These are phyloP conservation scores for Cicer judaicum DNA, from an alignment of 306 rosid genomes.

Conservation along the genomic window DNA sequence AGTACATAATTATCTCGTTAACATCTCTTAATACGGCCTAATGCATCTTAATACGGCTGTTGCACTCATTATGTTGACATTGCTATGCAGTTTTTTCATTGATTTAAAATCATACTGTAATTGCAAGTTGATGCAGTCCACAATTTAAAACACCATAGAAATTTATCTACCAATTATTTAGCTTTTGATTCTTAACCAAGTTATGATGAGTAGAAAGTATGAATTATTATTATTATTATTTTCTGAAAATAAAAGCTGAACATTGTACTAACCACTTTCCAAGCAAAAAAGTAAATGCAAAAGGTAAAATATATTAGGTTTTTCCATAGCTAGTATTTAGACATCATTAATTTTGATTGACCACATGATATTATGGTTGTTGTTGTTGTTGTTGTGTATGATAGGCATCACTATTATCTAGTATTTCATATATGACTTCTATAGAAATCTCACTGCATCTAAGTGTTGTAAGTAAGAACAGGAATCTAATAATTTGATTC, in stretches of 20 bases:
- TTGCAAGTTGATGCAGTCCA: no score
- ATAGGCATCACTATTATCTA: conserved; percentile 3
- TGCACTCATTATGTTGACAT: no score
- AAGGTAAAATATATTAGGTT: not conserved
- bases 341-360: not conserved
- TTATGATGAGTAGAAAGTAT: conserved; percentile 11
- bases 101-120: no score
- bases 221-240: not conserved
- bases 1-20: no score
- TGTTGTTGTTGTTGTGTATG: not conserved
- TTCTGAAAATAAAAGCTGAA: conserved; percentile 32
- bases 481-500: conserved; percentile 33
- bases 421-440: no score
- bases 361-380: not conserved
- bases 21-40: no score
- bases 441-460: no score
- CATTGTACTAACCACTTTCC: conserved; percentile 29
- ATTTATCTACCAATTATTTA: conserved; percentile 21
- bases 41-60: no score
- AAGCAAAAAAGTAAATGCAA: not conserved
- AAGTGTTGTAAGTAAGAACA: no score
- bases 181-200: conserved; percentile 34
- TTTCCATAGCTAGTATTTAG: not conserved
- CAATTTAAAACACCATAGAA: no score
- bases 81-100: no score